Evolutionary conservation across 108 stramenopile species (phyloP), one percentile per base, ranked within the genome.

Genomic region (Pseudonitzschia multiseries): DNA sequence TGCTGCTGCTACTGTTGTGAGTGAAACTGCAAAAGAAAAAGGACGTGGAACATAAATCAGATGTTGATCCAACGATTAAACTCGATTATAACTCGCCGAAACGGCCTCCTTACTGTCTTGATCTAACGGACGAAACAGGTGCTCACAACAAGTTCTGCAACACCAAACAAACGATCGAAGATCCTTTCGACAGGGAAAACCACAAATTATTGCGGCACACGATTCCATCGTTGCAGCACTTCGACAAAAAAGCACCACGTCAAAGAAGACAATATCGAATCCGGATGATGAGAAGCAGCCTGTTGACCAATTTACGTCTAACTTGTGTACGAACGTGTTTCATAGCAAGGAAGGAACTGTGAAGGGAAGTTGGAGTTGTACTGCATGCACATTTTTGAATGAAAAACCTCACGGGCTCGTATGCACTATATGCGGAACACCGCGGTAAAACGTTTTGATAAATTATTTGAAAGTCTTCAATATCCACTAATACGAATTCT

Each of bases 351-450:
- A 24, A 15, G 0, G 14, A n/a, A 40, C 15, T 62, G 13, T 64
- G 22, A 33, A 53, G 15, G 0, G 56, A 15, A 42, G 36, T 28
- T 89, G 88, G 88, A 75, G 36, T 52, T 89, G 88, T 57, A 70
- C 68, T 27, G 76, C 70, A 8, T 89, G 88, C 44, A 89, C 88
- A n/a, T 89, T 81, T 78, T 27, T 67, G 24, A 89, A 89, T 65
- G 78, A 81, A 9, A 87, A 89, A 54, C 84, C 84, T 41, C 70
- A 81, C 40, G 86, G 75, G 20, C 68, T 86, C 24, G 72, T 69
- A 15, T 89, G 88, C 59, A 68, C 27, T 8, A 78, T 89, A 20
- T 89, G 88, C 73, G 85, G 85, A 17, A 81, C 87, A 26, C 65
- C 44, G 9, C 51, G 69, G 28, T 53, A 31, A 36, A 29, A 33